Percentiles rank a stretch among this genome's conserved stretches.
Conservation (phyloP, 106 monocot genomes). For the Dioscorea alata region DNA sequence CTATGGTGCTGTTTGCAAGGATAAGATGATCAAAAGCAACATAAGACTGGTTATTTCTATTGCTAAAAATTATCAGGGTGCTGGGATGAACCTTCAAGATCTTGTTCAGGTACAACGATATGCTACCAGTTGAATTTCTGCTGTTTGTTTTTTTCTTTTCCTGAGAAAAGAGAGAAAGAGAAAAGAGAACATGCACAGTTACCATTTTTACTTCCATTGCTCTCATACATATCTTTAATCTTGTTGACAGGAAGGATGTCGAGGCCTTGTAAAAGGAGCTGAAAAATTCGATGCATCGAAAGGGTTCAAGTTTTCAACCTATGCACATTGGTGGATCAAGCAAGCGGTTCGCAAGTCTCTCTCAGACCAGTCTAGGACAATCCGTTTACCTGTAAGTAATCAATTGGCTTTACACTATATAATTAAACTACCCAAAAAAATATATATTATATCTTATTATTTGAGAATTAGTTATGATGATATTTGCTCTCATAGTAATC, state of each 20-base stretch:
- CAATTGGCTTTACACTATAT: too few species aligned
- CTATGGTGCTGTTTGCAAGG: slow-evolving; percentile 69
- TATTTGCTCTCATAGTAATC: too few species aligned
- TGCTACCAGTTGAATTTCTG: too few species aligned
- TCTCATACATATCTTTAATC: slow-evolving; percentile 10
- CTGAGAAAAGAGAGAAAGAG: too few species aligned
- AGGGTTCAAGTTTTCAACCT: slow-evolving; percentile 96
- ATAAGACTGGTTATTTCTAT: slow-evolving; percentile 98
- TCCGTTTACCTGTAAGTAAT: slow-evolving; percentile 77
- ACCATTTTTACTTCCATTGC: background rate
- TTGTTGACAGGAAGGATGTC: slow-evolving; percentile 74
- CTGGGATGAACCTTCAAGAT: slow-evolving; percentile 84
- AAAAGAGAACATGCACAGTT: background rate
- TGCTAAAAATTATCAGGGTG: slow-evolving; percentile 81
- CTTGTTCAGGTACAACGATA: slow-evolving; percentile 78
- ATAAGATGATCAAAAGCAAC: slow-evolving; percentile 93
- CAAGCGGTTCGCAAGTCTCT: slow-evolving; percentile 90
- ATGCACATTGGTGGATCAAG: slow-evolving; percentile 99
- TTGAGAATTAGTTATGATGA: too few species aligned
- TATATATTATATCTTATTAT: too few species aligned
- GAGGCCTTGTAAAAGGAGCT: slow-evolving; percentile 79
- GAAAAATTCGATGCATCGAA: slow-evolving; percentile 99
- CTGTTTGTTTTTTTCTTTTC: too few species aligned
- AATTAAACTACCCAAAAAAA: too few species aligned
- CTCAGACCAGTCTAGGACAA: slow-evolving; percentile 84